Conservation (phyloP, 176 grass and related monocot genomes). For the Tuctoria greenei region DNA sequence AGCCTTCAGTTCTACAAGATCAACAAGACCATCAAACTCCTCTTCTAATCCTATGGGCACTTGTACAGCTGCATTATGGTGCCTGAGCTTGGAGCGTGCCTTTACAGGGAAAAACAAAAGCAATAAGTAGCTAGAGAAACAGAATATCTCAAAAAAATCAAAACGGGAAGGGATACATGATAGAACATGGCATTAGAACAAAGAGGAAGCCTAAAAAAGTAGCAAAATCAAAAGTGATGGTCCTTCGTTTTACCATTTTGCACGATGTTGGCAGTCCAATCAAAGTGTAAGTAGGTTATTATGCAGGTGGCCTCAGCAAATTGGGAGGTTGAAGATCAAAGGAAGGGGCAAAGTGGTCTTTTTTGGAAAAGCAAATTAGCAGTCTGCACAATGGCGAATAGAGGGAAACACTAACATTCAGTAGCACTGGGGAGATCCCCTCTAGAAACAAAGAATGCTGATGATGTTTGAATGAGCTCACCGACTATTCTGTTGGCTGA, state of each 20-base stretch:
- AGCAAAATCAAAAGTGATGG: not conserved
- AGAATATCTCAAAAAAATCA: not conserved
- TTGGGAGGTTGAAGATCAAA: no score
- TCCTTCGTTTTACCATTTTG: not conserved
- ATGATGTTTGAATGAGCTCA: not conserved
- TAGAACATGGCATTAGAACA: not conserved
- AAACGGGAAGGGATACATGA: not conserved
- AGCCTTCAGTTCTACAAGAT: constrained; percentile 91
- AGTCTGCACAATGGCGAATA: not conserved
- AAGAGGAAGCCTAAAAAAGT: not conserved
- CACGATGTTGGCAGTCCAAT: not conserved
- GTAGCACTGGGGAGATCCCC: not conserved
- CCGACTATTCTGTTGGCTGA: not conserved
- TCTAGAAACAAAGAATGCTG: not conserved
- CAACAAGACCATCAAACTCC: constrained; percentile 90
- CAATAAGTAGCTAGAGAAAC: constrained; percentile 30
- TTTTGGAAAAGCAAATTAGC: no score
- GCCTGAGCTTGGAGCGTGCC: constrained; percentile 89
- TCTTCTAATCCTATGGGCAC: constrained; percentile 97
- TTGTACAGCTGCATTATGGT: constrained; percentile 94
- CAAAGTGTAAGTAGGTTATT: not conserved
- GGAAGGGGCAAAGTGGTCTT: no score
- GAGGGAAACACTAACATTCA: not conserved
- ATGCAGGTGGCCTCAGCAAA: not conserved
- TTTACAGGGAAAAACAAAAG: constrained; percentile 41